Evolutionary conservation across 345 rosid species (phyloP).

Genomic region (Hypericum perforatum): DNA sequence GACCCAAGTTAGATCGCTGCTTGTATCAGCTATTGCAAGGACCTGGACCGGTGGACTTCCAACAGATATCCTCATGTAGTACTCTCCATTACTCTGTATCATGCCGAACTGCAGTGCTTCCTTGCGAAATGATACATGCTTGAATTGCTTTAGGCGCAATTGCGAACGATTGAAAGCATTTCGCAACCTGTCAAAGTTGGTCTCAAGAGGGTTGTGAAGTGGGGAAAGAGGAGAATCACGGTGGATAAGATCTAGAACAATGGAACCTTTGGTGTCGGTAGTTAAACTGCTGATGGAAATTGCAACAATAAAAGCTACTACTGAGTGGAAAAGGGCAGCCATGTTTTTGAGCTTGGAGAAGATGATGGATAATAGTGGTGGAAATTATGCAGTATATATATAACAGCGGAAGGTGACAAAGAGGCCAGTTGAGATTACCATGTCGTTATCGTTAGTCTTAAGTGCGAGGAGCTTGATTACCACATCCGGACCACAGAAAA

Average conservation of each 20-base stretch:
- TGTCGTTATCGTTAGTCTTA: no score
- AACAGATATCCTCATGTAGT: constrained; percentile 39
- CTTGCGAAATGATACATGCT: background rate
- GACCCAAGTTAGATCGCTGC: constrained; percentile 58
- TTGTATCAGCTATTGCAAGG: constrained; percentile 44
- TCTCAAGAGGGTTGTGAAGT: constrained; percentile 25
- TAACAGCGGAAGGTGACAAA: no score
- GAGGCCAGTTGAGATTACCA: no score
- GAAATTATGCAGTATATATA: no score
- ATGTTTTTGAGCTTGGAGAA: no score
- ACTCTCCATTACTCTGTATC: constrained; percentile 35
- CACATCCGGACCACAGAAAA: no score
- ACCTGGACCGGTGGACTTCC: constrained; percentile 41
- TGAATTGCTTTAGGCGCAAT: constrained; percentile 29
- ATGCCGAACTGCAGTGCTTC: constrained; percentile 29
- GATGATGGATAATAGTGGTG: no score
- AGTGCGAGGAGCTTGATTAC: no score
- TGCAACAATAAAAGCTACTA: no score
- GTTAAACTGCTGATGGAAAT: no score
- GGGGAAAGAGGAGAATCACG: constrained; percentile 53
- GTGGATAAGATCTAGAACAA: constrained; percentile 33
- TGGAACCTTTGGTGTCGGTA: no score
- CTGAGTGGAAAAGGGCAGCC: no score
- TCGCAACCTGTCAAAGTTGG: constrained; percentile 27
- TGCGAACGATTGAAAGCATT: constrained; percentile 37